Evolutionary conservation across 2,329 filamentous ascomycete species (phyloP), one percentile per base, ranked within the genome.

Genomic region (Colletotrichum truncatum): DNA sequence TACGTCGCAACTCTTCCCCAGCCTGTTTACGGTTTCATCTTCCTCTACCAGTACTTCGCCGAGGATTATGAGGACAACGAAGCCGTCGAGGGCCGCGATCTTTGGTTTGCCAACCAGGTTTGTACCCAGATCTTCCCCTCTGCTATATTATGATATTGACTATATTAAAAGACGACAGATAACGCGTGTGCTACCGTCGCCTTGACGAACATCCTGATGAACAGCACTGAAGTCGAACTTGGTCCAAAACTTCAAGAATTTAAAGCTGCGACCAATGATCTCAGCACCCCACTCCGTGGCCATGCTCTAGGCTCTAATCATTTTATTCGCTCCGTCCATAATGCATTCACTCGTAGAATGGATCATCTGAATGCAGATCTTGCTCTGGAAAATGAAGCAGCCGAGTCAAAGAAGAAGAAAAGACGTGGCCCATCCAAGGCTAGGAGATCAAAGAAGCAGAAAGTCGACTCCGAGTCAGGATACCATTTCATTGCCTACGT

Each of bases 51-150:
- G 64, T 97, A 86, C 68, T 73, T 88, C 70, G 84, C 86, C 28
- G 75, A 81, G 54, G 77, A 87, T 30, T 82, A 85, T n/a, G 84
- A 88, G 76, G 70, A 86, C 80, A 72, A 87, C 81, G 72, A 83
- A 60, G 53, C 58, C 14, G 64, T 66, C 18, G 82, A 85, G 67
- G 81, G 80, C 45, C 80, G 87, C 3, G 81, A 88, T 28, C 82
- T 98, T 16, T 99, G 96, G 95, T 98, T 98, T 76, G 94, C 94
- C 26, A 98, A 98, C 73, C 95, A 97, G 80, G 91, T 93, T 74
- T 18, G 80, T 71, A 28, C 23, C 26, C 2, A 57, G 11, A 1
- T 21, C 23, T 34, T 16, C 55, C 30, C 5, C 30, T 25, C 34
- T 6, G 26, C 26, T 21, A 6, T 18, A 21, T 41, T 11, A 25